Percentiles rank a stretch among this genome's conserved stretches.
phyloP scores from a whole-genome alignment of 306 rosid genomes.

The Begonia peltatifolia region DNA sequence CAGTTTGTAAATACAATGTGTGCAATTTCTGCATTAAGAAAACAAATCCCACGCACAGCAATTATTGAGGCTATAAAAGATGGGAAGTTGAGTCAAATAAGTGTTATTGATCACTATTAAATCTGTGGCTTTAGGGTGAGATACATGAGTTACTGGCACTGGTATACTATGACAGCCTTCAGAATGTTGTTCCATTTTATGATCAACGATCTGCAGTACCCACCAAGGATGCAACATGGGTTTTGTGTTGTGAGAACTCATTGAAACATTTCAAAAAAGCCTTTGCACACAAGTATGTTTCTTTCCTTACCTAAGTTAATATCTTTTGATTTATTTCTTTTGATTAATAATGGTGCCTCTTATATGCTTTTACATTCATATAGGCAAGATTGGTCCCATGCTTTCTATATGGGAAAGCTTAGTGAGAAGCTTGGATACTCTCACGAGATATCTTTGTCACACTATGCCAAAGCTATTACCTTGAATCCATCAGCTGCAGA shows the following conservation, averaged over 20 bases:
- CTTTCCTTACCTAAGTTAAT: conserved; percentile 9
- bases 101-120: neutral
- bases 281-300: conserved; percentile 50
- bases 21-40: too few relatives aligned
- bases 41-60: too few relatives aligned
- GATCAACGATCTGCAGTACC: conserved; percentile 86
- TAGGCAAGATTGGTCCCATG: conserved; percentile 97
- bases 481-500: conserved; percentile 85
- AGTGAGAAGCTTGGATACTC: conserved; percentile 80
- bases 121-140: conserved; percentile 55
- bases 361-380: conserved; percentile 12
- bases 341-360: neutral
- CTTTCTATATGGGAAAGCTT: conserved; percentile 91
- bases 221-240: conserved; percentile 70
- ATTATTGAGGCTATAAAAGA: too few relatives aligned
- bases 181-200: conserved; percentile 89
- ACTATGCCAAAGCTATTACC: conserved; percentile 65
- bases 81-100: too few relatives aligned
- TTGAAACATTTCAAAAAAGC: conserved; percentile 97
- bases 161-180: conserved; percentile 97
- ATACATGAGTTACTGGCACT: conserved; percentile 89
- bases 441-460: conserved; percentile 55
- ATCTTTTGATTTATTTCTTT: conserved; percentile 10
- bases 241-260: conserved; percentile 67
- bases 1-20: too few relatives aligned